Percentiles rank a stretch among this genome's conserved stretches.
Evolutionary conservation across 106 monocot species (phyloP).

Genomic region (Chionographis japonica): DNA sequence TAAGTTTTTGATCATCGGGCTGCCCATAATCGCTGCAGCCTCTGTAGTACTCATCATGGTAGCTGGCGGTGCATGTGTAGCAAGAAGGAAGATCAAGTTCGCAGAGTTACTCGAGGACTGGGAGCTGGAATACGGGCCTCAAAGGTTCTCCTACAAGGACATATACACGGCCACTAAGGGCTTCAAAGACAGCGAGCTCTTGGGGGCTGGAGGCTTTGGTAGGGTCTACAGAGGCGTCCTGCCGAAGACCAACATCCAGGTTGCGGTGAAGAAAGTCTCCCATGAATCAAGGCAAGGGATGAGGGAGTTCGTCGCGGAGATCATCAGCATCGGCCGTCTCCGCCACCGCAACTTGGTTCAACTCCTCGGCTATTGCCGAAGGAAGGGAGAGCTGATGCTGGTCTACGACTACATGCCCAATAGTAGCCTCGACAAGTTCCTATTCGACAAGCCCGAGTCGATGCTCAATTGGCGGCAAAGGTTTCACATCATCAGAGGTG

Average conservation of each 20-base stretch:
- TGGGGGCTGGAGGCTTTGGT: no score
- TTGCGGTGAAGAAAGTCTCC: no score
- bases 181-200: no score
- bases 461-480: constrained; percentile 3
- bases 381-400: no score
- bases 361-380: no score
- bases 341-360: no score
- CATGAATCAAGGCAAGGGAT: no score
- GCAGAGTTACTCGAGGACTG: background rate
- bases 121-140: constrained; percentile 2
- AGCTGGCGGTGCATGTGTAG: background rate
- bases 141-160: constrained; percentile 10
- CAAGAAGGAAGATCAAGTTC: background rate
- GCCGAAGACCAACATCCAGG: no score
- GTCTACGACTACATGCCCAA: background rate
- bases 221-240: no score
- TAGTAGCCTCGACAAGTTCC: constrained; percentile 12
- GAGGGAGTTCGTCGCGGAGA: no score
- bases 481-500: constrained; percentile 16
- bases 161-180: no score
- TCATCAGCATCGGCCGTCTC: no score
- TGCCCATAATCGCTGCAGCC: background rate
- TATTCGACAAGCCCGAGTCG: constrained; percentile 6
- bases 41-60: background rate
- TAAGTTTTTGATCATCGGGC: background rate